phyloP scores from a whole-genome alignment of 75 land plant genomes.

The Ceratopteris richardii region DNA sequence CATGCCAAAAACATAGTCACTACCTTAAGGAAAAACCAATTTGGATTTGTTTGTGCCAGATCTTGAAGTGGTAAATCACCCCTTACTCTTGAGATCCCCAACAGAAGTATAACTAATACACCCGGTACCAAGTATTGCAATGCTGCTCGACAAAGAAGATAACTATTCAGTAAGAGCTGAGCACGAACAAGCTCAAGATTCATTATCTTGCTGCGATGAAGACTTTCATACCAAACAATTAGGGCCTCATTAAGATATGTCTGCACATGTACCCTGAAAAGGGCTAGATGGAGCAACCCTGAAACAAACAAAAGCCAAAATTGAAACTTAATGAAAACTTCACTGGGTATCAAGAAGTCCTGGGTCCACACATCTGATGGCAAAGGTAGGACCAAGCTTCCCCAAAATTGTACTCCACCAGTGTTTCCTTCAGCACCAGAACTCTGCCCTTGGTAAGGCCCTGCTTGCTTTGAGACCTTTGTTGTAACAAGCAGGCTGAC shows the following conservation, averaged over 20 bases:
- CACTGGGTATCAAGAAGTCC: conserved; percentile 27
- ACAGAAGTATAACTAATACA: conserved; percentile 43
- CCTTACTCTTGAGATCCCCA: conserved; percentile 48
- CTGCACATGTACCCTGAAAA: conserved; percentile 50
- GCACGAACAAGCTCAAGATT: conserved; percentile 58
- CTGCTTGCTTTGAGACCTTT: neutral
- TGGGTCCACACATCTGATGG: conserved; percentile 24
- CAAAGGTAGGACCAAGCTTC: neutral
- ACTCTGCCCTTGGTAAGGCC: neutral
- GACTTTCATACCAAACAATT: conserved; percentile 66
- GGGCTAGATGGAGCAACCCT: conserved; percentile 40
- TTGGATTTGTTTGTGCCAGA: conserved; percentile 16
- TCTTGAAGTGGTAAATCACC: conserved; percentile 7
- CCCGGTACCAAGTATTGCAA: conserved; percentile 58
- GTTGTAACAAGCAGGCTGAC: conserved; percentile 7
- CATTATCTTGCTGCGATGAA: conserved; percentile 59
- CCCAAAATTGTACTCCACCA: neutral
- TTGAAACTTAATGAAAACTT: conserved; percentile 38
- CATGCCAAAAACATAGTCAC: conserved; percentile 51
- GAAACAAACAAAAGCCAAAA: conserved; percentile 31
- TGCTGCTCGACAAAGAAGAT: conserved; percentile 51
- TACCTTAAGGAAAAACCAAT: conserved; percentile 27
- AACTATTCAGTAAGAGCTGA: conserved; percentile 62
- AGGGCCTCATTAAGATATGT: conserved; percentile 71
- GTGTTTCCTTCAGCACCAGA: neutral